These are phyloP conservation scores for maize (Zea mays) DNA, from an alignment of 176 grass and related monocot species.

Conservation along the genomic window DNA sequence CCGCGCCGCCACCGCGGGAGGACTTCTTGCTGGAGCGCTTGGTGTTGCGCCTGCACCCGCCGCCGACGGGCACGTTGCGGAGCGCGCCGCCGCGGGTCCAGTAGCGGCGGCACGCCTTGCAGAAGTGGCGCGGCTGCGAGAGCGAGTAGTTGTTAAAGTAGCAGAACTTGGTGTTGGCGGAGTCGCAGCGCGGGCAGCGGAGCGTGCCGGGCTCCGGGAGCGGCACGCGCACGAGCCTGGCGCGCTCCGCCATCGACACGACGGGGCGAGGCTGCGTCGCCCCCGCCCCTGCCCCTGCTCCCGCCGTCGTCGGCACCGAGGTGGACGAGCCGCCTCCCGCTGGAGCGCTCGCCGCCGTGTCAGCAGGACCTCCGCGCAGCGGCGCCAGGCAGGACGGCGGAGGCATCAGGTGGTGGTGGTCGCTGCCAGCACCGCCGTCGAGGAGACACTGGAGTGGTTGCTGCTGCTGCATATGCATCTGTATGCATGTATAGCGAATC, in stretches of 20 bases:
- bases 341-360: constrained; percentile 34
- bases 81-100: constrained; percentile 96
- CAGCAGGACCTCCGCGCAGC: not conserved
- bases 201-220: constrained; percentile 78
- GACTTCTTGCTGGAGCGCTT: constrained; percentile 76
- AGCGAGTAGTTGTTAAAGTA: constrained; percentile 99
- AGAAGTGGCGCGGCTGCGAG: constrained; percentile 99
- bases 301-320: constrained; percentile 23
- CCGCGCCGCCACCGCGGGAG: constrained; percentile 28
- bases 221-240: constrained; percentile 75
- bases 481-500: not conserved
- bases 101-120: constrained; percentile 99
- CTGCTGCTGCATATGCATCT: constrained; percentile 65
- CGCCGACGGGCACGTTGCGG: constrained; percentile 92
- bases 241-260: constrained; percentile 73
- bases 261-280: constrained; percentile 22
- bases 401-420: constrained; percentile 43
- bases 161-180: constrained; percentile 98
- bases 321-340: constrained; percentile 5
- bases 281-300: not conserved
- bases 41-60: constrained; percentile 85
- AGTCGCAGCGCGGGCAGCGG: constrained; percentile 92
- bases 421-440: constrained; percentile 30
- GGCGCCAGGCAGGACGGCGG: constrained; percentile 35
- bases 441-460: constrained; percentile 51